Evolutionary conservation across 352 stramenopile genomes (phyloP), one percentile per base, ranked within the genome.

Genomic region (Pythium aquatile): DNA sequence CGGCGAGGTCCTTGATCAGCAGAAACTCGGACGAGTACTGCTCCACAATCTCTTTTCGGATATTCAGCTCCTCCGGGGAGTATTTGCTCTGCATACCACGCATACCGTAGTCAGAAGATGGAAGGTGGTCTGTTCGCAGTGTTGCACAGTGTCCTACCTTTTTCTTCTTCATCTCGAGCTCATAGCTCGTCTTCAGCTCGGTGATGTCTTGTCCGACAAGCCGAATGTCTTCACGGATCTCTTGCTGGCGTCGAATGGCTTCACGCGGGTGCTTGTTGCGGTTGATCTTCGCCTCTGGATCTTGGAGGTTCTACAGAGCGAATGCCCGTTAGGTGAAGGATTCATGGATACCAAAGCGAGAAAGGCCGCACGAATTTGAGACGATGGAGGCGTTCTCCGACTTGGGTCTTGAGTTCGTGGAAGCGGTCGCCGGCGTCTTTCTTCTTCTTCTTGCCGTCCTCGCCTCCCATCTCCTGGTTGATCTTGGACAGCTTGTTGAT

Each of bases 111-210:
- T 55, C 11, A 47, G 33, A 35, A 2, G 35, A 26, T 20, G 35
- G 8, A 42, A 47, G 11, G 26, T 5, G 5, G 14, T 24, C 40
- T 24, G 20, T 24, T 24, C 20, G 20, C 20, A 24, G 20, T 24
- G 20, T 24, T 24, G 20, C 20, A 24, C 20, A 24, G 20, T 13
- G 11, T 5, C 48, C 24, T 29, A 89, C 85, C 74, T 91, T 93
- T 58, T 90, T 93, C 78, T 95, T 93, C 65, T 91, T 91, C 49
- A 74, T 67, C 61, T 93, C 84, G 24, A 79, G 72, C 52, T 93
- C 83, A 61, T 88, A 88, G 37, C 77, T 90, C 5, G 70, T 69
- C 55, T 77, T 83, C 52, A 93, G 79, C 63, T 93, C 85, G 47
- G 77, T 78, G 55, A 94, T 87, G 49, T 95, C 87, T 42, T 90